Percentiles rank a stretch among this genome's conserved stretches.
Conservation (phyloP, 106 monocot species). For the Allium fistulosum region DNA sequence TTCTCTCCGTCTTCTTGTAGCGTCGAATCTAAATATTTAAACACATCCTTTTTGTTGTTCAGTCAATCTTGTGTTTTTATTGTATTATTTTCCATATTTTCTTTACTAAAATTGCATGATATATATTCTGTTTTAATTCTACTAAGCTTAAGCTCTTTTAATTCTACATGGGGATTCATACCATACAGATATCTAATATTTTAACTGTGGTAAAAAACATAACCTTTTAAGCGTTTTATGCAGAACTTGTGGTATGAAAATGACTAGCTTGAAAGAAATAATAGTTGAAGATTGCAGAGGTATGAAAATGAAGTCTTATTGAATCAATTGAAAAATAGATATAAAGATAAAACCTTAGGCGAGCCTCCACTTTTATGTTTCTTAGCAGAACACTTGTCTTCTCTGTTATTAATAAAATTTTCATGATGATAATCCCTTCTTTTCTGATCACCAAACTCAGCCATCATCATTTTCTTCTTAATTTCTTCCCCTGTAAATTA, state of each 20-base stretch:
- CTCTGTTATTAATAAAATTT: slow-evolving; percentile 2
- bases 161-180: too few species aligned
- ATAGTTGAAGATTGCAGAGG: not conserved
- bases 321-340: not conserved
- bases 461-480: slow-evolving; percentile 37
- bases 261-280: not conserved
- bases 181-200: too few species aligned
- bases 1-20: too few species aligned
- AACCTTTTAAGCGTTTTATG: too few species aligned
- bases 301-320: not conserved
- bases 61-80: too few species aligned
- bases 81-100: too few species aligned
- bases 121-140: too few species aligned
- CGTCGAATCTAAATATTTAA: too few species aligned
- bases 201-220: too few species aligned
- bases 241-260: not conserved
- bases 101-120: too few species aligned
- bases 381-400: slow-evolving; percentile 14
- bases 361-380: slow-evolving; percentile 17
- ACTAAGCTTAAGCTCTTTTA: too few species aligned
- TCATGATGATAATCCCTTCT: slow-evolving; percentile 18
- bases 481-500: not conserved
- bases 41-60: too few species aligned
- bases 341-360: slow-evolving; percentile 14
- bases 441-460: slow-evolving; percentile 17